Base-by-base conservation (phyloP, 2,329 filamentous ascomycete genomes). In the Aspergillus sp. region DNA sequence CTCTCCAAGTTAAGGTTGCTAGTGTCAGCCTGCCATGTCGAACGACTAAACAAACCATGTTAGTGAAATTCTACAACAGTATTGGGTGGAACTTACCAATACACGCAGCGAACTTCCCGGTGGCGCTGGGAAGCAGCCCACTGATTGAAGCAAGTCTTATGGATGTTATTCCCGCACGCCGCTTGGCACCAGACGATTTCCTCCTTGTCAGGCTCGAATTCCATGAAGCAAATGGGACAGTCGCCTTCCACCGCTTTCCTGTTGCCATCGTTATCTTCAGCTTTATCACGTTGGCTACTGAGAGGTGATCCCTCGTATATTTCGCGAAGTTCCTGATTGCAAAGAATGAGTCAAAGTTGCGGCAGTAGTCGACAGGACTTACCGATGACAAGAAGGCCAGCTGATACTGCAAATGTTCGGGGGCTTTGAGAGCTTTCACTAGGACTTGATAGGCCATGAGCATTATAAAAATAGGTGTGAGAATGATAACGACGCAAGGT, bases 121-220 rank as follows among this genome's bases (percentile, higher is more conserved):
- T 56, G 48, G 1, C 54, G 54, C 30, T 63, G 57, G 9, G 59
- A 66, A 9, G 60, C 58, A 8, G 63, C 66, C 79, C 79, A 82
- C 47, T 74, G 68, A 43, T 75, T 60, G 58, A 82, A 81, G 51
- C 79, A 82, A 1, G 60, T 54, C 46, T 73, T 72, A 58, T 82
- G 79, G n/a, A 82, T 64, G 52, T 83, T 83, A 60, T 83, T 82
- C 12, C 80, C 81, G 51, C 81, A 85, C 3, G 75, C 69, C 1
- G 74, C 73, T 54, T 75, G 75, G 62, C 81, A 84, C 71, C 78
- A 84, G 7, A 79, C 62, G 6, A 74, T 70, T 5, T 74, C 67
- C 44, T 75, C 65, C 8, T 68, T 68, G 3, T 58, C 58, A 1
- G 70, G 58, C 27, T 74, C 67, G 41, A 81, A 73, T 40, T 78